Evolutionary conservation across 1,139 yeast species (phyloP), one percentile per base, ranked within the genome.

Genomic region (Yamadazyma atmosphaerica): DNA sequence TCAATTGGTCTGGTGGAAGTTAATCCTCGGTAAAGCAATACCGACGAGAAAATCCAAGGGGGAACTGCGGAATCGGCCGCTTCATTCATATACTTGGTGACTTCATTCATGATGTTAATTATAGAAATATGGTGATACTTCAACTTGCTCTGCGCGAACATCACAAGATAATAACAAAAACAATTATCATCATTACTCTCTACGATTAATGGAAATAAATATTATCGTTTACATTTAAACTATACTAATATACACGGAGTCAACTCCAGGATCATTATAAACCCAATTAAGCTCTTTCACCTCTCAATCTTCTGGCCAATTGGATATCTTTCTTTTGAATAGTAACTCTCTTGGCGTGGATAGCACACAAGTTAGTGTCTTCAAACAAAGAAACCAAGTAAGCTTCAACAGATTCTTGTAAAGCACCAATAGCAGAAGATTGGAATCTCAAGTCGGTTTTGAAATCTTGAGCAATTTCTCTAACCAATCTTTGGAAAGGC

Each of bases 311-410:
- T 82, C 98, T 89, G 56, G 98, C 98, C 68, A 90, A 85, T 75
- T 89, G 96, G 72, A 90, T 89, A 72, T 90, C 98, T 84, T 90
- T 90, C 95, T 90, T 92, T 79, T 90, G 97, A 73, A 90, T 90
- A 55, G 98, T 90, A 63, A 90, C 97, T 81, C 98, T 87, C 90
- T 90, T 90, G 65, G 98, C 98, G 79, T 90, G 98, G 63, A 92
- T 88, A 60, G 98, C 97, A 77, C 97, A 92, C 78, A 90, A 82
- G 83, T 90, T 90, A 58, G 97, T 90, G 77, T 89, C 98, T 79
- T 90, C 96, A 57, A 86, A 86, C 60, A 86, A 75, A 46, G 95
- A 86, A 48, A 77, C 83, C 63, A 90, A 81, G 83, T 90, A 90
- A 57, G 97, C 97, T 81, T 90, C 97, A 58, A 89, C 97, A 58